These are phyloP conservation scores for Calonectria henricotiae DNA, from an alignment of 2,329 filamentous ascomycete genomes.

Conservation along the genomic window DNA sequence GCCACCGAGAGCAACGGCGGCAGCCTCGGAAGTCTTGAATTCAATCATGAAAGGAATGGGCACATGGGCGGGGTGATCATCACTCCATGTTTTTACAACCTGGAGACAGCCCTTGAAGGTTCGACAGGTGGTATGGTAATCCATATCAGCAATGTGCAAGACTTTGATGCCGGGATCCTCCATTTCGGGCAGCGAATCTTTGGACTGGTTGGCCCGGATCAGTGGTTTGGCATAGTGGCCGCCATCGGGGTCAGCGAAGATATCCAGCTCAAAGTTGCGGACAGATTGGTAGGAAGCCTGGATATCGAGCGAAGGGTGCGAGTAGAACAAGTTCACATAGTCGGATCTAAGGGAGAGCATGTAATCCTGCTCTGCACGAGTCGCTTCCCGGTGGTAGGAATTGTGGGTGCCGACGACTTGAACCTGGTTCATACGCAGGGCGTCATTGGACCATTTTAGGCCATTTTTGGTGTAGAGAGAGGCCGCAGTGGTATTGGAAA, in stretches of 20 bases:
- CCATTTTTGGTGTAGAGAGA: constrained; percentile 52
- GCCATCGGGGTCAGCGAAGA: constrained; percentile 66
- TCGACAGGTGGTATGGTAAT: constrained; percentile 64
- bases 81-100: constrained; percentile 63
- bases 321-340: constrained; percentile 65
- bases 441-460: constrained; percentile 53
- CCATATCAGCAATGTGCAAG: constrained; percentile 67
- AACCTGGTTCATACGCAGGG: constrained; percentile 67
- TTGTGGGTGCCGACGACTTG: constrained; percentile 70
- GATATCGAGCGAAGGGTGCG: constrained; percentile 62
- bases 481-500: neutral
- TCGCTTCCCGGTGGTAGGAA: constrained; percentile 66
- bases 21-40: constrained; percentile 60
- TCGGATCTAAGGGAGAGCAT: constrained; percentile 59
- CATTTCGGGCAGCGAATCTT: constrained; percentile 58
- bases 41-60: constrained; percentile 68
- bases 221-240: constrained; percentile 65
- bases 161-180: constrained; percentile 65
- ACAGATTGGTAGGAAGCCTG: constrained; percentile 65
- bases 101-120: constrained; percentile 64
- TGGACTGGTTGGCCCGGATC: constrained; percentile 59
- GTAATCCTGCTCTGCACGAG: constrained; percentile 59
- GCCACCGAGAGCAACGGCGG: constrained; percentile 56
- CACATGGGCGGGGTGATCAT: constrained; percentile 61
- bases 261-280: constrained; percentile 66